Base-by-base conservation (phyloP, 2,329 filamentous ascomycete genomes). In the Penicillium glabrum region DNA sequence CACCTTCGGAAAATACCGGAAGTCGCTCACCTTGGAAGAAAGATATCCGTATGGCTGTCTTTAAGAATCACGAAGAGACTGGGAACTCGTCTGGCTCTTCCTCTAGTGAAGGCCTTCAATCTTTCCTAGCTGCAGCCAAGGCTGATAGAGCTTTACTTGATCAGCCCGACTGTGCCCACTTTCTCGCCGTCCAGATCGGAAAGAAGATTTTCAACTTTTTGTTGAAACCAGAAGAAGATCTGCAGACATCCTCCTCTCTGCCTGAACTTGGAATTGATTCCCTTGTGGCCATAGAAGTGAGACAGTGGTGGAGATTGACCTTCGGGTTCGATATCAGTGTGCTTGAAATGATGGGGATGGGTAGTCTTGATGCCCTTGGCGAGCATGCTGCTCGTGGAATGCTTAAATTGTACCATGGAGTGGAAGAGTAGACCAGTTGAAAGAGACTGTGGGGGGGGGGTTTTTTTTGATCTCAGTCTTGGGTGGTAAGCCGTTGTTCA, bases 241-340 rank as follows among this genome's bases (percentile, higher is more conserved):
- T 68, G 9, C 61, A 63, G 31, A 55, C 54, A 3, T 57, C 54
- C 16, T 61, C 53, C 41, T 54, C 64, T 0, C 41, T 71, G n/a
- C 50, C 57, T 49, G 64, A 59, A 2, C 54, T 67, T 13, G 67
- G 64, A 19, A 60, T 71, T 29, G 70, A 73, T 46, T 72, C 69
- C 1, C 59, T 73, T 13, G 62, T 68, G 37, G 67, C 66, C 1
- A 64, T 72, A 23, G 69, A 73, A 51, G 49, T 73, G 10, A 60
- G 65, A 19, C 64, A 62, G 26, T 71, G 69, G 68, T 61, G 66
- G 48, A 56, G 59, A 19, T 21, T 51, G 7, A 57, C 31, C 5
- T 58, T 65, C 5, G 57, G 46, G 11, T 61, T 65, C 14, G 67
- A 71, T 44, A 59, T 71, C 13, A 60, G 56, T 33, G 59, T 69